A percentile compares a stretch with the other conserved stretches of the same genome.
Evolutionary conservation across 2,329 filamentous ascomycete species (phyloP).

Genomic region (Leptosphaerulina australis): DNA sequence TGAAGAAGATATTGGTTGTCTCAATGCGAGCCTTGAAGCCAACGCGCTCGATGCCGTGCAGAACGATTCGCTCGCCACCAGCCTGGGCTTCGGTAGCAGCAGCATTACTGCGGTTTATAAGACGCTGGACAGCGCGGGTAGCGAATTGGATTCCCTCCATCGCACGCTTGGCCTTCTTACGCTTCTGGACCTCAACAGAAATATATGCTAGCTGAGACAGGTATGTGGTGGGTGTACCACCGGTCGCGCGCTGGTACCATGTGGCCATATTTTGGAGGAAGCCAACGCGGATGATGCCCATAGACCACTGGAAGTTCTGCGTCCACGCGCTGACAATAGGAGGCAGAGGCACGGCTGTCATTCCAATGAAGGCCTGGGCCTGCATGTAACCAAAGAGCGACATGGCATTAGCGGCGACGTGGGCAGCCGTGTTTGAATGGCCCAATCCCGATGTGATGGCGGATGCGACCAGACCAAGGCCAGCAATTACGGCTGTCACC

Average conservation of each 20-base stretch:
- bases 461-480: slow-evolving; percentile 80
- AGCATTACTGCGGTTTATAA: slow-evolving; percentile 56
- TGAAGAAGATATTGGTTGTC: slow-evolving; percentile 90
- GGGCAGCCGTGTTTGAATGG: slow-evolving; percentile 91
- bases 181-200: slow-evolving; percentile 87
- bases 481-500: slow-evolving; percentile 86
- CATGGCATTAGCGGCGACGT: slow-evolving; percentile 90
- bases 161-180: slow-evolving; percentile 57
- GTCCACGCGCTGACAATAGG: slow-evolving; percentile 93
- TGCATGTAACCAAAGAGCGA: slow-evolving; percentile 97
- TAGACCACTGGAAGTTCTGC: slow-evolving; percentile 97
- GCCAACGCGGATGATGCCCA: slow-evolving; percentile 88
- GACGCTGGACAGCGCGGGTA: slow-evolving; percentile 36
- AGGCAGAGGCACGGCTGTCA: slow-evolving; percentile 79
- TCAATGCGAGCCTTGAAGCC: slow-evolving; percentile 87
- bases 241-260: slow-evolving; percentile 95
- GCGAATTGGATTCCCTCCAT: slow-evolving; percentile 26
- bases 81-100: slow-evolving; percentile 44
- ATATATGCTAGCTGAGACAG: slow-evolving; percentile 74
- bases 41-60: slow-evolving; percentile 86
- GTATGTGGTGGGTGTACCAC: slow-evolving; percentile 79
- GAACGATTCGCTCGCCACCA: slow-evolving; percentile 52
- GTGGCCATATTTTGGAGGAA: slow-evolving; percentile 90
- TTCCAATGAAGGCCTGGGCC: slow-evolving; percentile 86
- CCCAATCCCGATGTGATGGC: slow-evolving; percentile 88